Conservation (phyloP, 2,329 filamentous ascomycete genomes). For the Davidsoniella neocaledoniae region DNA sequence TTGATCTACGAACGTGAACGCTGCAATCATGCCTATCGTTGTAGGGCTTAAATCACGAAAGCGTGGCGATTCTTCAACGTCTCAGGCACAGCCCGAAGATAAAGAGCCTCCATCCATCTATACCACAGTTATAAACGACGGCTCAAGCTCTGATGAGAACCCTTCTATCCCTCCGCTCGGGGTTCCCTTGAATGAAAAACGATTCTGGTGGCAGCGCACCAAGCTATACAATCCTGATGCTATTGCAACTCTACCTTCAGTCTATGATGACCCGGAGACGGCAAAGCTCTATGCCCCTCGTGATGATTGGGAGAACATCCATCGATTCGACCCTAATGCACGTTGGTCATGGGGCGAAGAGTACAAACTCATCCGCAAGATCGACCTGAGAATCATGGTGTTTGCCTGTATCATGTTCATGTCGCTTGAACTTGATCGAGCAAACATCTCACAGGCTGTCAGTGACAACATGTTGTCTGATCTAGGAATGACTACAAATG, state of each 20-base stretch:
- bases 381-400: conserved; percentile 27
- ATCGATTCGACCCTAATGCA: conserved; percentile 30
- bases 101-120: not conserved
- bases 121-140: too few species aligned
- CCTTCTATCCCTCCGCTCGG: conserved; percentile 17
- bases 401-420: conserved; percentile 27
- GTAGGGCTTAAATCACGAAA: not conserved
- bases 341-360: conserved; percentile 28
- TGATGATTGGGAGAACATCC: conserved; percentile 22
- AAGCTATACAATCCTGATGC: conserved; percentile 16
- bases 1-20: too few species aligned
- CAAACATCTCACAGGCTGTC: conserved; percentile 30
- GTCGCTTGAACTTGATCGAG: conserved; percentile 31
- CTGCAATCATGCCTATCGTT: not conserved
- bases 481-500: conserved; percentile 26
- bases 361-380: conserved; percentile 22
- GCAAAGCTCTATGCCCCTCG: conserved; percentile 22
- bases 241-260: conserved; percentile 22
- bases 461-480: conserved; percentile 31
- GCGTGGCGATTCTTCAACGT: not conserved
- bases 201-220: conserved; percentile 21
- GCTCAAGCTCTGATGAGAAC: conserved; percentile 2
- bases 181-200: conserved; percentile 16
- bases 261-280: conserved; percentile 24
- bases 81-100: not conserved